Conservation (phyloP, 768 basidiomycete species). For the Auricularia sp. region DNA sequence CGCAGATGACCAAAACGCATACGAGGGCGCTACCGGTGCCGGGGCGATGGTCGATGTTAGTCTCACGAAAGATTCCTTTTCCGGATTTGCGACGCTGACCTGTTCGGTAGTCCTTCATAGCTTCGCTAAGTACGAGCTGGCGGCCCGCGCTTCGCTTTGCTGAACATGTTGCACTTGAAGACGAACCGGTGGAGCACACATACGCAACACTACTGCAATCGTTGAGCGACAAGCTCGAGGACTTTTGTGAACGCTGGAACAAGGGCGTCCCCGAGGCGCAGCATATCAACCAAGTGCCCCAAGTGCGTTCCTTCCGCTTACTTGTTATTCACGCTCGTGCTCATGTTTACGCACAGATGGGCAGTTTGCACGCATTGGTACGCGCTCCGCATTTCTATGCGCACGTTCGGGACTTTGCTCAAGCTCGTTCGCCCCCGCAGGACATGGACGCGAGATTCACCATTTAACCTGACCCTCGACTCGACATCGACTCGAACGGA, state of each 20-base stretch:
- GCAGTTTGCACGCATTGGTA: slow-evolving; percentile 1
- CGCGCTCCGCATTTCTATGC: neutral
- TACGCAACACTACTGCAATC: neutral
- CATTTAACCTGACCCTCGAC: neutral
- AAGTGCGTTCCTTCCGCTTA: neutral
- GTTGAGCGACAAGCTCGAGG: neutral
- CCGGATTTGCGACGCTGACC: neutral
- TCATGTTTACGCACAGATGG: neutral
- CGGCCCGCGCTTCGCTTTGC: neutral
- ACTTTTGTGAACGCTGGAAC: neutral
- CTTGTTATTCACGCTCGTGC: no score
- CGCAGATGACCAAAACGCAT: slow-evolving; percentile 13
- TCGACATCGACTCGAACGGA: neutral
- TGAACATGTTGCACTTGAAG: neutral
- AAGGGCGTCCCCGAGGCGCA: neutral
- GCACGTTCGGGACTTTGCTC: neutral
- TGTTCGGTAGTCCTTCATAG: slow-evolving; percentile 11
- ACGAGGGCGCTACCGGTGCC: slow-evolving; percentile 8
- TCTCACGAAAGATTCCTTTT: neutral
- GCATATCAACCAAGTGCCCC: neutral
- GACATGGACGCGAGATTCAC: neutral
- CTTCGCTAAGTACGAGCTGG: slow-evolving; percentile 5
- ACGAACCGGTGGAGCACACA: neutral
- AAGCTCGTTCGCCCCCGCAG: neutral
- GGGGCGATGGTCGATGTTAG: slow-evolving; percentile 16